These are phyloP conservation scores for Castanea sativa DNA, from an alignment of 306 rosid species.

Conservation along the genomic window DNA sequence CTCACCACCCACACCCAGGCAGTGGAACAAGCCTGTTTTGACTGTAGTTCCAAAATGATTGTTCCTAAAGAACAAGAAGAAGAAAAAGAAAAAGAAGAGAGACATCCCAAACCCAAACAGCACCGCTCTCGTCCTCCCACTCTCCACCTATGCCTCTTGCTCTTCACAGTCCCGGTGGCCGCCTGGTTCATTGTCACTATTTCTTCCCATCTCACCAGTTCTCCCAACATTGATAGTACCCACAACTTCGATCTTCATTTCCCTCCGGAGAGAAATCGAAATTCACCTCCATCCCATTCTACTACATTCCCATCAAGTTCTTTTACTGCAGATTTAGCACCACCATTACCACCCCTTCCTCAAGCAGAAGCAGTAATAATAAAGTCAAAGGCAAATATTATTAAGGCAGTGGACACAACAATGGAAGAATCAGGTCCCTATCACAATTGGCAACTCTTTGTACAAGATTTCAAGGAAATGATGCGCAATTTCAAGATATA, in stretches of 20 bases:
- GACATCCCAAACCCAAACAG: too few relatives aligned
- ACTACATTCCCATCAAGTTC: background rate
- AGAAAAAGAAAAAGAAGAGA: background rate
- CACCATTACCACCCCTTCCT: background rate
- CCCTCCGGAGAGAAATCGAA: background rate
- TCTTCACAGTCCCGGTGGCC: background rate
- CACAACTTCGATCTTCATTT: background rate
- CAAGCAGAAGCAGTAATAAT: background rate
- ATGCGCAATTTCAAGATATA: constrained; percentile 21
- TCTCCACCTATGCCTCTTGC: background rate
- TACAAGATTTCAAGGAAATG: constrained; percentile 23
- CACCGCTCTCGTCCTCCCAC: background rate
- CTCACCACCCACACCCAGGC: too few relatives aligned
- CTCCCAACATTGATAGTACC: background rate
- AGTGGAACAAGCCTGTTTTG: too few relatives aligned
- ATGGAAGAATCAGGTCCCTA: constrained; percentile 21
- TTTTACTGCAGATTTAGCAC: background rate
- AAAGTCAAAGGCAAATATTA: too few relatives aligned
- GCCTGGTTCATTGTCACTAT: background rate
- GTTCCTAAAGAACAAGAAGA: background rate
- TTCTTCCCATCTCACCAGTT: background rate
- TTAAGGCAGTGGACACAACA: background rate
- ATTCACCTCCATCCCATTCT: background rate
- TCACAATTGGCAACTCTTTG: constrained; percentile 30
- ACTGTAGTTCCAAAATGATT: background rate